phyloP scores from a whole-genome alignment of 208 protist genomes.

The Porcisia hertigi region DNA sequence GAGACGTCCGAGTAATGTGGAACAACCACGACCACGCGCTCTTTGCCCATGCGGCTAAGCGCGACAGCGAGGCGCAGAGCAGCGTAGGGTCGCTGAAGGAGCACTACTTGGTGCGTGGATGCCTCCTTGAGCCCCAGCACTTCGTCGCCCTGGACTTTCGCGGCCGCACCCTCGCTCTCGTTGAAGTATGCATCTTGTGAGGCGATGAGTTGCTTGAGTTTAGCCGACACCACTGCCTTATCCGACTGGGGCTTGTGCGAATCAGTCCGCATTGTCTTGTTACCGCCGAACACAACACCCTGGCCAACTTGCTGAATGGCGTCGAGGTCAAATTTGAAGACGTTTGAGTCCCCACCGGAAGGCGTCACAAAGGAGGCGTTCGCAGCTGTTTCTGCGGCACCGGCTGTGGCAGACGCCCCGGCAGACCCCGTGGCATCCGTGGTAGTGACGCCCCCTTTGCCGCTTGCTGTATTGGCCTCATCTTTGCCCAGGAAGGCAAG shows the following conservation, averaged over 20 bases:
- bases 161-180: neutral
- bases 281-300: conserved; percentile 78
- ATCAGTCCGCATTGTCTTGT: conserved; percentile 69
- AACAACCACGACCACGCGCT: conserved; percentile 83
- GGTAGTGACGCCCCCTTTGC: conserved; percentile 6
- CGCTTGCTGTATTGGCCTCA: neutral
- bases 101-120: conserved; percentile 45
- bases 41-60: conserved; percentile 23
- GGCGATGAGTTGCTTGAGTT: conserved; percentile 40
- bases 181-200: conserved; percentile 22
- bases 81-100: conserved; percentile 45
- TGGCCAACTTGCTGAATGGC: conserved; percentile 82
- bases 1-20: conserved; percentile 76
- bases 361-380: conserved; percentile 35
- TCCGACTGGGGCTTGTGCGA: conserved; percentile 52
- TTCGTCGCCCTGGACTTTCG: neutral
- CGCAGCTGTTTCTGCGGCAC: conserved; percentile 16
- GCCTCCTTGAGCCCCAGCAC: conserved; percentile 29
- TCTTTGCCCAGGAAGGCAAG: conserved; percentile 7
- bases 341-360: conserved; percentile 56
- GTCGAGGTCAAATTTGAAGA: conserved; percentile 86
- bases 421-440: conserved; percentile 4
- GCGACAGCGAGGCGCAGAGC: conserved; percentile 53
- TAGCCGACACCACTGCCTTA: conserved; percentile 40
- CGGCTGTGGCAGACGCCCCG: conserved; percentile 7